Evolutionary conservation across 805 yeast genomes (phyloP).

Genomic region (Cyberlindnera mycetangii): DNA sequence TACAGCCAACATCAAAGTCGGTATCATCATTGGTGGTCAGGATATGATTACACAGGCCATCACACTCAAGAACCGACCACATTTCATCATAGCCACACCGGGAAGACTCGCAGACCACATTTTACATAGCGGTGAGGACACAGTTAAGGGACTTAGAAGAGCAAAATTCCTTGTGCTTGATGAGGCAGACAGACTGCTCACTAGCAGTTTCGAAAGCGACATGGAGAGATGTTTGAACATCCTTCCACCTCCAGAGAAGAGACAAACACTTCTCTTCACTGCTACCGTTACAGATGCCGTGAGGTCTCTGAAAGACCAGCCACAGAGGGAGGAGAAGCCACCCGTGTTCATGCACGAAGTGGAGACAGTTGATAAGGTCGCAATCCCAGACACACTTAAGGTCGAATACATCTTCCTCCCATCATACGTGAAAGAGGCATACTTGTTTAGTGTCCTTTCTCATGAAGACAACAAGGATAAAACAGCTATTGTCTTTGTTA

Average conservation of each 20-base stretch:
- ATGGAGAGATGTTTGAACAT: conserved; percentile 66
- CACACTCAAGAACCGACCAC: conserved; percentile 79
- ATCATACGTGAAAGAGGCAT: conserved; percentile 86
- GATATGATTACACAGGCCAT: conserved; percentile 88
- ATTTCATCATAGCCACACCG: conserved; percentile 94
- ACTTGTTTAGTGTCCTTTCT: conserved; percentile 65
- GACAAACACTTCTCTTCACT: conserved; percentile 90
- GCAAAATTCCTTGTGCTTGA: conserved; percentile 83
- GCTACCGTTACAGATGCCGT: conserved; percentile 97
- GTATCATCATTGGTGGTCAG: conserved; percentile 91
- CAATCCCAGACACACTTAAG: conserved; percentile 71
- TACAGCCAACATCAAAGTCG: conserved; percentile 76
- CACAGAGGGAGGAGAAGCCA: conserved; percentile 51
- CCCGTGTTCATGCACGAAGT: conserved; percentile 69
- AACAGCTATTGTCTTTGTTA: conserved; percentile 85
- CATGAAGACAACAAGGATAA: conserved; percentile 59
- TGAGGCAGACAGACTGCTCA: conserved; percentile 80
- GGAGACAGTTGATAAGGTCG: conserved; percentile 68
- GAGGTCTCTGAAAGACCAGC: conserved; percentile 66
- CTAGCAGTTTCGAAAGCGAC: conserved; percentile 80
- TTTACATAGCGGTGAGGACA: conserved; percentile 83
- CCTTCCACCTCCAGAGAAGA: conserved; percentile 63
- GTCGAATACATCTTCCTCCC: conserved; percentile 77
- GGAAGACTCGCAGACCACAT: conserved; percentile 95
- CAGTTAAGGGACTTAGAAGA: conserved; percentile 72